A percentile compares a stretch with the other conserved stretches of the same genome.
These are phyloP conservation scores for Coemansia sp. DNA, from an alignment of 192 early-diverging fungal species.

Conservation along the genomic window DNA sequence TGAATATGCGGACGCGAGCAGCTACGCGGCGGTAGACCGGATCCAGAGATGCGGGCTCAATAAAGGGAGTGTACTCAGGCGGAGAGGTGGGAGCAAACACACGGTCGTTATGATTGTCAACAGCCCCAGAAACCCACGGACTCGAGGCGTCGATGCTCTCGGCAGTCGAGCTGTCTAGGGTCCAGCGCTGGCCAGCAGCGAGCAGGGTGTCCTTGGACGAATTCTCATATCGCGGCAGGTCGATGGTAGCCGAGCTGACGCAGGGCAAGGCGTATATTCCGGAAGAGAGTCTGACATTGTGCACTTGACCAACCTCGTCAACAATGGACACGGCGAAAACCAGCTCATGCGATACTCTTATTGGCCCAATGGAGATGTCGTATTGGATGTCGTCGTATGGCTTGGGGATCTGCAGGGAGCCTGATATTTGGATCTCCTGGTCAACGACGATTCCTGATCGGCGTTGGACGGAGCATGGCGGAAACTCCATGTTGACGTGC, in stretches of 20 bases:
- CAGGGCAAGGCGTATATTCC: conserved; percentile 32
- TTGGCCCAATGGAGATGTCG: conserved; percentile 33
- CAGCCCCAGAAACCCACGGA: background rate
- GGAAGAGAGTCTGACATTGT: conserved; percentile 41
- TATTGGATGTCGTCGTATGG: conserved; percentile 40
- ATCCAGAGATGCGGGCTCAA: background rate
- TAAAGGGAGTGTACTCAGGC: background rate
- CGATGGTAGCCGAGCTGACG: conserved; percentile 1
- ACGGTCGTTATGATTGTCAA: background rate
- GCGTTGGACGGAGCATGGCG: conserved; percentile 6
- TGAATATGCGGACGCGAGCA: background rate
- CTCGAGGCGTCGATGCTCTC: background rate
- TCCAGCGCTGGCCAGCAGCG: conserved; percentile 23
- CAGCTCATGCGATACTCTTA: conserved; percentile 40
- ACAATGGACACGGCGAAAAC: conserved; percentile 29
- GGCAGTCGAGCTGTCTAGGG: conserved; percentile 7
- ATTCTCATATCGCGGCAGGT: conserved; percentile 44
- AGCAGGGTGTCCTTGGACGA: conserved; percentile 36
- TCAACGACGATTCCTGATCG: conserved; percentile 36
- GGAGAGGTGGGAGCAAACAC: background rate
- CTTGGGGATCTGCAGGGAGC: conserved; percentile 18
- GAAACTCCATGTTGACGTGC: conserved; percentile 18
- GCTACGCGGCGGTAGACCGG: background rate
- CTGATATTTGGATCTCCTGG: conserved; percentile 40
- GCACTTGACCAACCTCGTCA: conserved; percentile 42